Evolutionary conservation across 139 green algal species (phyloP).

Genomic region (Tetradesmus lagerheimii): DNA sequence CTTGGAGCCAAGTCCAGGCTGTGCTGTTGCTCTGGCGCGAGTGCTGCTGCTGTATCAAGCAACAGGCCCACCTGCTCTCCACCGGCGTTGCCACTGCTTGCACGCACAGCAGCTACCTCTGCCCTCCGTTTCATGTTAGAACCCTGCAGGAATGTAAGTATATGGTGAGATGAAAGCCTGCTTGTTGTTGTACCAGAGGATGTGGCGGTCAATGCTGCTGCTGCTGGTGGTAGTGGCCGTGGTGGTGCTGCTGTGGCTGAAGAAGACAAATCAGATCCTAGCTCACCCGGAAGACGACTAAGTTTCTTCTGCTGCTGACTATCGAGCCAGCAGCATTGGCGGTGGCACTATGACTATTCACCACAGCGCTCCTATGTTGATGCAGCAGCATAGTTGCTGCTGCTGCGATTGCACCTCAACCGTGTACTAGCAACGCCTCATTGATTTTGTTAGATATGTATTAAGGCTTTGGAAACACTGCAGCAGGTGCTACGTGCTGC

Average conservation of each 20-base stretch:
- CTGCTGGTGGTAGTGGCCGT: slow-evolving; percentile 1
- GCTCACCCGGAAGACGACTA: neutral
- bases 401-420: neutral
- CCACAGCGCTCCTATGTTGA: neutral
- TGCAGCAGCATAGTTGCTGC: neutral
- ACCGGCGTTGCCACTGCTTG: neutral
- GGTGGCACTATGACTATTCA: neutral
- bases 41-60: neutral
- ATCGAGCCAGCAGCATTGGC: neutral
- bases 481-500: neutral
- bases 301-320: neutral
- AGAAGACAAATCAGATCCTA: neutral
- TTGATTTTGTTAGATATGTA: neutral
- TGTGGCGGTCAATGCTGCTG: neutral
- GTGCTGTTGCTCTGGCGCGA: neutral
- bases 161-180: neutral
- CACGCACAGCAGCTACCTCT: neutral
- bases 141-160: neutral
- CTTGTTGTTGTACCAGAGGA: neutral
- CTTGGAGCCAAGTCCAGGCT: neutral
- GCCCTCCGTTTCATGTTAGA: neutral
- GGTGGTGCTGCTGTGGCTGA: neutral
- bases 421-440: neutral
- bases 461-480: neutral
- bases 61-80: neutral